Evolutionary conservation across 2,329 filamentous ascomycete species (phyloP).

Genomic region (Colletotrichum musae): DNA sequence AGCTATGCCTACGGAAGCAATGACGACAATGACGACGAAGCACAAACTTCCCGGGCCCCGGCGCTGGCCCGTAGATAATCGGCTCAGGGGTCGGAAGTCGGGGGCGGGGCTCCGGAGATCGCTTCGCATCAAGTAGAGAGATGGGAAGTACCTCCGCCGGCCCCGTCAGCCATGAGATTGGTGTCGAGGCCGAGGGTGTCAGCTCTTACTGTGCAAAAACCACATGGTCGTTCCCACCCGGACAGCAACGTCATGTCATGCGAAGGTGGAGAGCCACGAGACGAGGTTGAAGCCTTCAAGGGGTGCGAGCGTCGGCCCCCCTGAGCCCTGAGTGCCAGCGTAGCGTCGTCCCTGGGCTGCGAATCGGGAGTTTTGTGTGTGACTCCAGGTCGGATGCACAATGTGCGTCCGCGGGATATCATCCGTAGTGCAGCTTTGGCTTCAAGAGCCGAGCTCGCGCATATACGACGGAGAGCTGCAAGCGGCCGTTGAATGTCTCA

Average conservation of each 20-base stretch:
- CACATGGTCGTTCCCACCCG: constrained; percentile 15
- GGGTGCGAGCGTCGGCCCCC: background rate
- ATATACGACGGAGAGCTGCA: constrained; percentile 1
- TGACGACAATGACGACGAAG: constrained; percentile 13
- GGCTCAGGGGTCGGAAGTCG: constrained; percentile 27
- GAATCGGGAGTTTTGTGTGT: constrained; percentile 4
- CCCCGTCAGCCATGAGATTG: constrained; percentile 10
- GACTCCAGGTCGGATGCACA: background rate
- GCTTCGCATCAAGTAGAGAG: constrained; percentile 34
- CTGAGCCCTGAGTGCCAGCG: background rate
- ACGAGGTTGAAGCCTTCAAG: constrained; percentile 5
- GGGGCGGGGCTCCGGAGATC: constrained; percentile 24
- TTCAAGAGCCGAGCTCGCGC: constrained; percentile 21
- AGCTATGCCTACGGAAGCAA: constrained; percentile 5
- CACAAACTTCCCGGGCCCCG: background rate
- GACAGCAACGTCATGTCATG: constrained; percentile 24
- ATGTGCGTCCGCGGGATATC: background rate
- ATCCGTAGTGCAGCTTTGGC: constrained; percentile 1
- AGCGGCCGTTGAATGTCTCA: no score
- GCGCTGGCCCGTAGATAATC: constrained; percentile 18
- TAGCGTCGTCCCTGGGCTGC: background rate
- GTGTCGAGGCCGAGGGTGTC: background rate
- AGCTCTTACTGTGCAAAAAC: background rate
- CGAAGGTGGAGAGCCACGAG: constrained; percentile 20
- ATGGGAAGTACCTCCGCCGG: constrained; percentile 13